Percentiles rank a stretch among this genome's conserved stretches.
Conservation (phyloP, 805 yeast genomes). For the Zygoascus flipseniorum region DNA sequence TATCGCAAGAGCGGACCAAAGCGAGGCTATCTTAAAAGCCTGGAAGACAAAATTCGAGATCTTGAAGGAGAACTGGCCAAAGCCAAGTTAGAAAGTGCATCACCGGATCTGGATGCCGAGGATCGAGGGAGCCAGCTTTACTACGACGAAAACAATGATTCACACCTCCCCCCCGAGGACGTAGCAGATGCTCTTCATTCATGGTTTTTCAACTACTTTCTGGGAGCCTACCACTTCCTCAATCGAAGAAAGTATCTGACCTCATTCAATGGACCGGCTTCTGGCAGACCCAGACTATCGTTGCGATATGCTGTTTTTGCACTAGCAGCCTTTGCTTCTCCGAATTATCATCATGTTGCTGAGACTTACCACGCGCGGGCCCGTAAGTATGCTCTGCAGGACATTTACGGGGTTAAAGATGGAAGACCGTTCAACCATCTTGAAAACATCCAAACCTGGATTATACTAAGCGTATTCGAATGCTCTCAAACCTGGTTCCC, state of each 20-base stretch:
- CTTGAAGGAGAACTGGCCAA: constrained; percentile 13
- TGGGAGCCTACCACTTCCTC: neutral
- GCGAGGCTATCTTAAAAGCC: constrained; percentile 25
- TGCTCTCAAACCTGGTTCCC: neutral
- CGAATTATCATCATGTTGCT: neutral
- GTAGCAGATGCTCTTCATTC: neutral
- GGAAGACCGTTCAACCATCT: neutral
- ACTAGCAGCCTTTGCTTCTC: neutral
- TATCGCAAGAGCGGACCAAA: constrained; percentile 27
- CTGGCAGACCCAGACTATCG: neutral
- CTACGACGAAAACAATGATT: neutral
- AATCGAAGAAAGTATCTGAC: neutral
- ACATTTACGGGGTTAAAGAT: neutral
- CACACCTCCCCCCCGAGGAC: neutral
- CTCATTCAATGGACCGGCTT: neutral
- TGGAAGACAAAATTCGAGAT: constrained; percentile 23
- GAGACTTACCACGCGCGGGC: neutral
- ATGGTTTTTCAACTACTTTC: neutral
- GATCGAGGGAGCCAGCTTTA: neutral
- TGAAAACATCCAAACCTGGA: neutral
- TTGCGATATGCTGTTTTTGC: neutral
- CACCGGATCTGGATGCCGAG: neutral
- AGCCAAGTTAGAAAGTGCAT: neutral
- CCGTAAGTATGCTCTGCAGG: neutral
- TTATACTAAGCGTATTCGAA: neutral